Evolutionary conservation across 2,329 filamentous ascomycete species (phyloP).

Genomic region (Diaporthe capsici): DNA sequence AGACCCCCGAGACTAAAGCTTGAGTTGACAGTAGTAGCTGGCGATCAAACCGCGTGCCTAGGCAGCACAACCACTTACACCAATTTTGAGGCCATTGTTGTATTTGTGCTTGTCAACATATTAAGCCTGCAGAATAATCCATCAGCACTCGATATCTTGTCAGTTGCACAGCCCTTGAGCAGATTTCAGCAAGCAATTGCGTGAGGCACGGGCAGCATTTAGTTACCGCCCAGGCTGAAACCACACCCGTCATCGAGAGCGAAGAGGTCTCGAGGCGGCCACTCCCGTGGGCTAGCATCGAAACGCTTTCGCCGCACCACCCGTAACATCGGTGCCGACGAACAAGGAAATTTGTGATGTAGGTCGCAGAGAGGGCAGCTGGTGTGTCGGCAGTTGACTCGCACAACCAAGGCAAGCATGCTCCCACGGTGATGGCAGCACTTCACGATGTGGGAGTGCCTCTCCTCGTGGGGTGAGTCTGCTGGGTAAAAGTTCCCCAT

Average conservation of each 20-base stretch:
- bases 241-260: conserved; percentile 15
- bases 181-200: background rate
- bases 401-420: background rate
- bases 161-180: too few relatives aligned
- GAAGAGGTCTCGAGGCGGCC: conserved; percentile 4
- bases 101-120: background rate
- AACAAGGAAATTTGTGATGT: conserved; percentile 4
- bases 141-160: background rate
- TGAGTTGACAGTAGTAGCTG: conserved; percentile 22
- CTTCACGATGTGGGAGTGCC: background rate
- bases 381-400: conserved; percentile 14
- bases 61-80: conserved; percentile 4
- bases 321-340: conserved; percentile 17
- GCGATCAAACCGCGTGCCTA: conserved; percentile 19
- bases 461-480: background rate
- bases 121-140: background rate
- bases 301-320: conserved; percentile 29
- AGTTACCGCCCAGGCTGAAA: conserved; percentile 1
- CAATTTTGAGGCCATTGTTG: background rate
- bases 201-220: conserved; percentile 17
- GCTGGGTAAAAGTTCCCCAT: background rate
- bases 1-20: background rate
- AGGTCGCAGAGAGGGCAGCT: background rate
- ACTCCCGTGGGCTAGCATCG: conserved; percentile 28
- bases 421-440: background rate